Conservation (phyloP, 345 rosid species). For the Capsella bursapastoris region DNA sequence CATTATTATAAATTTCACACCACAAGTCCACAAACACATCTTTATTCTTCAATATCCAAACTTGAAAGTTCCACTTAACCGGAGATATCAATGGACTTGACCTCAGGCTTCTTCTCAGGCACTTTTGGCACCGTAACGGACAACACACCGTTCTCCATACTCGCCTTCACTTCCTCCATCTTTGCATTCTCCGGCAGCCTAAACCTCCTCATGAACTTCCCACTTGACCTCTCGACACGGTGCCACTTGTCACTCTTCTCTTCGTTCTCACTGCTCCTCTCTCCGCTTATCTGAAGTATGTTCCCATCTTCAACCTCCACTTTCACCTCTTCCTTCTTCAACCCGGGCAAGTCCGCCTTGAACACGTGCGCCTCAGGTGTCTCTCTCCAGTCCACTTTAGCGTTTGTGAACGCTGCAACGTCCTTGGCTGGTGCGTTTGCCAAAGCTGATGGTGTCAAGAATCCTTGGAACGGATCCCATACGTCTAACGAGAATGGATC, state of each 20-base stretch:
- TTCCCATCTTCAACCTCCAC: conserved; percentile 45
- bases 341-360: conserved; percentile 43
- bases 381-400: conserved; percentile 45
- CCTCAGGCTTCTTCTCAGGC: conserved; percentile 36
- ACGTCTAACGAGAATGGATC: conserved; percentile 36
- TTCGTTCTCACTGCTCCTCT: conserved; percentile 41
- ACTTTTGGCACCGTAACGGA: conserved; percentile 37
- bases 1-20: not conserved
- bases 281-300: conserved; percentile 45
- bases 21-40: too few species aligned
- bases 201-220: conserved; percentile 46
- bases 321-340: conserved; percentile 45
- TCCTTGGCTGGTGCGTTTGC: conserved; percentile 31
- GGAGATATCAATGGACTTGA: conserved; percentile 44
- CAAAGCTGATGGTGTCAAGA: not conserved
- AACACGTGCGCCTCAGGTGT: conserved; percentile 46
- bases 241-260: conserved; percentile 50
- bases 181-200: conserved; percentile 40
- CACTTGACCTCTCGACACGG: conserved; percentile 37
- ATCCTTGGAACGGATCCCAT: conserved; percentile 41
- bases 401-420: conserved; percentile 34
- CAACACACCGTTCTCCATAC: conserved; percentile 44
- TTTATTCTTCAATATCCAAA: not conserved
- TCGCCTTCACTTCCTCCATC: conserved; percentile 44
- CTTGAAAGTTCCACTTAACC: not conserved